Evolutionary conservation across 352 stramenopile species (phyloP).

Genomic region (Pythium phragmitis): DNA sequence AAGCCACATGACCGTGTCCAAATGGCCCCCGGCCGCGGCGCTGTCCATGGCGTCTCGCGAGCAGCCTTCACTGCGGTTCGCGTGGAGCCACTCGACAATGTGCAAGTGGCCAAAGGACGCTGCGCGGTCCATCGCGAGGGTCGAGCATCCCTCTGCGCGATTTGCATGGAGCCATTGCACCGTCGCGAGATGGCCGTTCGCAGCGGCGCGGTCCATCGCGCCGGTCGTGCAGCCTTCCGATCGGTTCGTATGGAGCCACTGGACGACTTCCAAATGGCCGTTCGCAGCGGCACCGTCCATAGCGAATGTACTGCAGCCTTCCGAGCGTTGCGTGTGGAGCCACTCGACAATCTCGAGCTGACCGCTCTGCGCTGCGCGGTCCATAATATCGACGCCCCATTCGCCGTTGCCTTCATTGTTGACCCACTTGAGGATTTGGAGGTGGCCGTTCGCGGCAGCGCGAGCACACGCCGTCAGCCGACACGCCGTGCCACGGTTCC

Average conservation of each 20-base stretch:
- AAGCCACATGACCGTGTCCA: slow-evolving; percentile 23
- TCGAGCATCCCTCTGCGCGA: slow-evolving; percentile 19
- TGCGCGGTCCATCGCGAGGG: slow-evolving; percentile 20
- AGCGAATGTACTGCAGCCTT: slow-evolving; percentile 20
- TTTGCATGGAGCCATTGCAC: slow-evolving; percentile 24
- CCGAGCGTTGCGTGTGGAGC: slow-evolving; percentile 13
- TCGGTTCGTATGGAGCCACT: slow-evolving; percentile 25
- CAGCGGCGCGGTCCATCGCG: slow-evolving; percentile 25
- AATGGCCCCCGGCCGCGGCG: slow-evolving; percentile 19
- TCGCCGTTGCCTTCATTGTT: slow-evolving; percentile 23
- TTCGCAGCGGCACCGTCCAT: slow-evolving; percentile 23
- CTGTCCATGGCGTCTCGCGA: slow-evolving; percentile 22
- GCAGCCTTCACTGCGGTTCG: slow-evolving; percentile 20
- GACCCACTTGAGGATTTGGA: slow-evolving; percentile 27
- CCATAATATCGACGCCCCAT: slow-evolving; percentile 25
- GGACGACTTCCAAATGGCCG: slow-evolving; percentile 17
- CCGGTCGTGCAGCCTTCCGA: slow-evolving; percentile 18
- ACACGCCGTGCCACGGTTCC: slow-evolving; percentile 9
- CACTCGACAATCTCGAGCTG: slow-evolving; percentile 25
- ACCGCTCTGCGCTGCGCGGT: slow-evolving; percentile 17
- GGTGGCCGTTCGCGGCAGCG: slow-evolving; percentile 18
- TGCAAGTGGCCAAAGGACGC: slow-evolving; percentile 7
- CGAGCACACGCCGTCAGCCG: slow-evolving; percentile 8
- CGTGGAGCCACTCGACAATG: slow-evolving; percentile 22
- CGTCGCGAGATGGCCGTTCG: slow-evolving; percentile 8